Evolutionary conservation across 305 asterid species (phyloP).

Genomic region (Fraxinus greggii): DNA sequence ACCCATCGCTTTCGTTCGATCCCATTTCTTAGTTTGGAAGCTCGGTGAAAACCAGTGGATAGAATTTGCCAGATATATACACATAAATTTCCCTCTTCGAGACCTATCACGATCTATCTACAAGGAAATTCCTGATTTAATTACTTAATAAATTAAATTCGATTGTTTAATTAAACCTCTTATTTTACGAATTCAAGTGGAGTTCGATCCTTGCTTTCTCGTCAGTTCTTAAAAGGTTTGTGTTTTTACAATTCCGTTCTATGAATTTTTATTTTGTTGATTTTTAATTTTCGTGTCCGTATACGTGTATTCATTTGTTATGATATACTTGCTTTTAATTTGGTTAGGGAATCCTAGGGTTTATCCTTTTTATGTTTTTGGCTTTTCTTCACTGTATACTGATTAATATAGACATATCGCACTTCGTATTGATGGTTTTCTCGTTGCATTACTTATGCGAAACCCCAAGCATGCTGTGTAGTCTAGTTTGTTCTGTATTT

Average conservation of each 20-base stretch:
- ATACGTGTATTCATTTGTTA: background rate
- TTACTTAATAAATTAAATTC: background rate
- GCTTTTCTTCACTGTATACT: background rate
- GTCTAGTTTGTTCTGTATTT: background rate
- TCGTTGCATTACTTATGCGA: background rate
- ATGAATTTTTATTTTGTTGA: background rate
- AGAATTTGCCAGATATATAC: slow-evolving; percentile 33
- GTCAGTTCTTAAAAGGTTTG: slow-evolving; percentile 30
- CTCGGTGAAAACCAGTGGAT: slow-evolving; percentile 35
- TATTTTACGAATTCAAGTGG: slow-evolving; percentile 18
- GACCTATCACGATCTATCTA: slow-evolving; percentile 32
- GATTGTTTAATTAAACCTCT: slow-evolving; percentile 17
- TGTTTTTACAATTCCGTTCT: background rate
- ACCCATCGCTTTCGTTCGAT: slow-evolving; percentile 22
- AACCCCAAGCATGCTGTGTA: background rate
- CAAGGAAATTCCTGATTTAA: background rate
- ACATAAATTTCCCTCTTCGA: background rate
- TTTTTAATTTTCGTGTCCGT: background rate
- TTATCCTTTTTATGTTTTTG: slow-evolving; percentile 6
- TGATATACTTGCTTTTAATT: slow-evolving; percentile 8
- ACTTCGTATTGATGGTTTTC: background rate
- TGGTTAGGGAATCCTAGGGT: slow-evolving; percentile 26
- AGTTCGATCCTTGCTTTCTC: slow-evolving; percentile 16
- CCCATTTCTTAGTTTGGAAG: slow-evolving; percentile 25
- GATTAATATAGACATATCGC: background rate